A percentile compares a stretch with the other conserved stretches of the same genome.
phyloP scores from a whole-genome alignment of 495 filamentous ascomycete genomes.

The Neurospora intermedia region DNA sequence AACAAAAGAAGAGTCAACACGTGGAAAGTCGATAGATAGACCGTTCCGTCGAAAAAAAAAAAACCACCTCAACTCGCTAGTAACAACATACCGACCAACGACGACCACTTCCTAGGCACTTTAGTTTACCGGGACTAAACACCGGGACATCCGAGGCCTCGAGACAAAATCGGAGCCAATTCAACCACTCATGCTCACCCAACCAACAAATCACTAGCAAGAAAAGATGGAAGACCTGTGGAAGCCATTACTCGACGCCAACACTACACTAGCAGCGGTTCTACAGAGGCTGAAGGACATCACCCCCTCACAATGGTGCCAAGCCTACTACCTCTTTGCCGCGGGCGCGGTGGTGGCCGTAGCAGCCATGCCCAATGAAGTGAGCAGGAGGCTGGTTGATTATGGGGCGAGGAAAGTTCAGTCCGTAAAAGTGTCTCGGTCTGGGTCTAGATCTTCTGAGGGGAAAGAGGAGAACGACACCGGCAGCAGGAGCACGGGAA shows the following conservation, averaged over 20 bases:
- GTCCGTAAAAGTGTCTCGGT: not conserved
- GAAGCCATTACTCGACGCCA: not conserved
- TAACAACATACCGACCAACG: not conserved
- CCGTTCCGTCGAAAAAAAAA: not conserved
- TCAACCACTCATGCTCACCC: not conserved
- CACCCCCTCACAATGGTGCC: conserved; percentile 31
- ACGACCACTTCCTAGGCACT: not conserved
- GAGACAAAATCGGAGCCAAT: not conserved
- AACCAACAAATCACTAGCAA: not conserved
- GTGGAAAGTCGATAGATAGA: not conserved
- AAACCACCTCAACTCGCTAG: not conserved
- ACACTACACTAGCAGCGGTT: not conserved
- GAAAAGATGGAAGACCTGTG: not conserved
- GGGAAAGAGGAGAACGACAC: not conserved
- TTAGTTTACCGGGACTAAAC: not conserved
- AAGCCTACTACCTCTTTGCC: conserved; percentile 35
- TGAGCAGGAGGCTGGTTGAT: conserved; percentile 30
- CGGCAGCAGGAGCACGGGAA: not conserved
- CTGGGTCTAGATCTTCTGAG: not conserved
- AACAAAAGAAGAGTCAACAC: not conserved
- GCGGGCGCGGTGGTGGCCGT: conserved; percentile 25
- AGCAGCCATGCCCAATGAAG: conserved; percentile 29
- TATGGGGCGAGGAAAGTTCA: conserved; percentile 37
- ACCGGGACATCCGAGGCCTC: not conserved
- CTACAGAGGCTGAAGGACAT: not conserved